These are phyloP conservation scores for Penicillium angulare DNA, from an alignment of 495 filamentous ascomycete species.

Conservation along the genomic window DNA sequence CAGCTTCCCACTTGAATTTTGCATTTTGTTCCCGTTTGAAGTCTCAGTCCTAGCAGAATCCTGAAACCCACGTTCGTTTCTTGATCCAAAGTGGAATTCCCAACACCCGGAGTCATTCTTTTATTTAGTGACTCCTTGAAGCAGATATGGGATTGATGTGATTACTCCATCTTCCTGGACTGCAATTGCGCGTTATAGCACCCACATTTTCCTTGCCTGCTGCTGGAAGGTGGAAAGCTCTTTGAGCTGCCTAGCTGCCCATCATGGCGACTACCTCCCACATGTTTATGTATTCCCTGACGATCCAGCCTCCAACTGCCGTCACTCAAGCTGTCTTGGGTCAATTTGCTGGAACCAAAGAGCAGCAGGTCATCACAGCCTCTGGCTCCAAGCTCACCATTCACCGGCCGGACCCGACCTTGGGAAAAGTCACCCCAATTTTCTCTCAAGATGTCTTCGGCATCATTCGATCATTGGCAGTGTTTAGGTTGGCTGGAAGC, in stretches of 20 bases:
- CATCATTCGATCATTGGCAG: slow-evolving; percentile 82
- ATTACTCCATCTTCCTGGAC: slow-evolving; percentile 26
- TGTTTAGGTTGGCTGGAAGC: slow-evolving; percentile 89
- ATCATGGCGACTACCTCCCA: slow-evolving; percentile 95
- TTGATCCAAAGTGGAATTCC: background rate
- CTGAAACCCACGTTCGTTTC: background rate
- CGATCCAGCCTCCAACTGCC: slow-evolving; percentile 85
- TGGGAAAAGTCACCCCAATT: slow-evolving; percentile 80
- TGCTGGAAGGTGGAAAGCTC: slow-evolving; percentile 1
- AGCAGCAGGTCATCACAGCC: slow-evolving; percentile 94
- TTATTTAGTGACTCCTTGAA: slow-evolving; percentile 11
- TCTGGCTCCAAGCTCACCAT: slow-evolving; percentile 88
- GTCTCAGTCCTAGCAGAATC: too few species aligned
- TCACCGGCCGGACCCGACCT: slow-evolving; percentile 77
- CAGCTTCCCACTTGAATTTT: slow-evolving; percentile 35
- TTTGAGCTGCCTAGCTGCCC: slow-evolving; percentile 27
- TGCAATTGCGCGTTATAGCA: slow-evolving; percentile 27
- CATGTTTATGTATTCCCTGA: slow-evolving; percentile 97
- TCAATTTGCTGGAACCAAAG: slow-evolving; percentile 90
- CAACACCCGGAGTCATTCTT: slow-evolving; percentile 13
- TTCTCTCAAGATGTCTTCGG: slow-evolving; percentile 93
- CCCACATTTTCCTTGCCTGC: background rate
- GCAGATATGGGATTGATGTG: slow-evolving; percentile 46
- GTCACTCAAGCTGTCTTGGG: slow-evolving; percentile 88
- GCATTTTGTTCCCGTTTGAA: slow-evolving; percentile 14